Conservation (phyloP, 306 rosid species). For the Betula pendula region DNA sequence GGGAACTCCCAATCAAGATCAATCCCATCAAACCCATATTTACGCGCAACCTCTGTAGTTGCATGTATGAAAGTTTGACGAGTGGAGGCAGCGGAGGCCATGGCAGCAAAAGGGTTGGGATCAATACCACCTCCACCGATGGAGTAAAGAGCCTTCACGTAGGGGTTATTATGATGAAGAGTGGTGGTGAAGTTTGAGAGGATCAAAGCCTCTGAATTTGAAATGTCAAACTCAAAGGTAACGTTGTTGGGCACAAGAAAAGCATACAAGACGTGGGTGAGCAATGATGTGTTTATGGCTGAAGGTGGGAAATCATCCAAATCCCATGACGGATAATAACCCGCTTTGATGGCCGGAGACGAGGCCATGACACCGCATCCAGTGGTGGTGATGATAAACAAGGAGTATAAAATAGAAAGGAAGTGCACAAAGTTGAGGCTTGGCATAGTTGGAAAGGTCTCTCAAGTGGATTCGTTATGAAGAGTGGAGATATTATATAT, state of each 20-base stretch:
- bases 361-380: neutral
- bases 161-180: slow-evolving; percentile 30
- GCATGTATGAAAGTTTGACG: slow-evolving; percentile 63
- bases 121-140: slow-evolving; percentile 51
- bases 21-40: slow-evolving; percentile 61
- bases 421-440: neutral
- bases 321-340: slow-evolving; percentile 49
- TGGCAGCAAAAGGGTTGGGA: slow-evolving; percentile 31
- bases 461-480: too few species aligned
- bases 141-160: slow-evolving; percentile 46
- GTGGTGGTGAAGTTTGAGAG: slow-evolving; percentile 51
- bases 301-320: slow-evolving; percentile 51
- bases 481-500: too few species aligned
- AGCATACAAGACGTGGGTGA: slow-evolving; percentile 68
- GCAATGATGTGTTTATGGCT: slow-evolving; percentile 56
- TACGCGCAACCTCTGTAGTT: slow-evolving; percentile 50
- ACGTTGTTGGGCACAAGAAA: slow-evolving; percentile 47
- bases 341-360: slow-evolving; percentile 41
- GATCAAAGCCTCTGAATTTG: slow-evolving; percentile 28
- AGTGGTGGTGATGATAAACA: slow-evolving; percentile 2
- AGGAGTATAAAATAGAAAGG: slow-evolving; percentile 10
- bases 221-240: slow-evolving; percentile 35
- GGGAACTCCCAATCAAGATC: slow-evolving; percentile 86
- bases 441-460: too few species aligned
- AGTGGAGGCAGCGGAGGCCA: slow-evolving; percentile 37